Evolutionary conservation across 2,329 filamentous ascomycete genomes (phyloP), one percentile per base, ranked within the genome.

Genomic region (Pseudogymnoascus sp.): DNA sequence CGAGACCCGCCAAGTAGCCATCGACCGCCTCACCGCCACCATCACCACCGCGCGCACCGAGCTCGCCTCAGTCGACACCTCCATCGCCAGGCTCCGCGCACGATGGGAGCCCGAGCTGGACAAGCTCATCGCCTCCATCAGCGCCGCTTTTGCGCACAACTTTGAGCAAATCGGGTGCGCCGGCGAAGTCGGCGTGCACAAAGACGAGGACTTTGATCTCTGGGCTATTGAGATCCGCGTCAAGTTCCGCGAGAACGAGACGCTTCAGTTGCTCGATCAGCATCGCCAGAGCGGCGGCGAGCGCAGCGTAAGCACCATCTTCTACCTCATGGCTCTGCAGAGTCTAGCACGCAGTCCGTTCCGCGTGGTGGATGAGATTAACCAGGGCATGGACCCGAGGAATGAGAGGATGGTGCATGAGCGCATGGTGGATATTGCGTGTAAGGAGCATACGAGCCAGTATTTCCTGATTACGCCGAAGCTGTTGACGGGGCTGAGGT

Each of bases 381-480:
- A 99, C 72, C 94, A 99, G 76, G 94, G 94, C 66, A 99, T 99
- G 94, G 94, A 99, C 73, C 94, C 93, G 43, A 87, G 94, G 69
- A 99, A 99, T 75, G 94, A 99, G 76, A 89, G 94, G 67, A 95
- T 97, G 84, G 92, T 99, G 14, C 94, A 99, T 76, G 91, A 93
- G 72, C 90, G 94, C 65, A 95, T 99, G 89, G 94, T 99, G 7
- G 91, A 97, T 70, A 97, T 99, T 71, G 94, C 94, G 43, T 97
- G 94, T 74, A 83, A 85, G 66, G 87, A 91, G 73, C 85, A 88
- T 72, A 85, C 84, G n/a, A 82, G 79, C 66, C 86, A 89, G 76
- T 99, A 99, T 76, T 99, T 99, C 78, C 84, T 99, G 65, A 96
- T 99, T 76, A 99, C 94, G 43, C 94, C 94, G 4, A 99, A 99